Percentiles rank a stretch among this genome's conserved stretches.
phyloP scores from a whole-genome alignment of 2,329 filamentous ascomycete species.

The Alternaria sp. region DNA sequence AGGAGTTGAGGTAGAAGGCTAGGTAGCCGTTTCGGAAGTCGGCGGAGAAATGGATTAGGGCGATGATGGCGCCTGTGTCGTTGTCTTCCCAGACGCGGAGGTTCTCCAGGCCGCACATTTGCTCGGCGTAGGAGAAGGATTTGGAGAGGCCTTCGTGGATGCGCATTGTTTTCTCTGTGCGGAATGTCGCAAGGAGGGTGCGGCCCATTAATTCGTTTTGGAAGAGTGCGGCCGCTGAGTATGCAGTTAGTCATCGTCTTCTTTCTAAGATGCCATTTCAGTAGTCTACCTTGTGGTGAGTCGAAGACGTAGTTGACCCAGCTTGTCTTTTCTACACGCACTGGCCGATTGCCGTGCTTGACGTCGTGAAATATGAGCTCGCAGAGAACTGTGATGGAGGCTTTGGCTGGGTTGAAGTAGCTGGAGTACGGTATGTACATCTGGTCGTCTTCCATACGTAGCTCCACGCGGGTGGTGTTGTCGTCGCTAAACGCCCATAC shows the following conservation, averaged over 20 bases:
- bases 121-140: conserved; percentile 54
- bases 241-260: conserved; percentile 1
- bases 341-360: conserved; percentile 40
- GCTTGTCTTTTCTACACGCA: conserved; percentile 47
- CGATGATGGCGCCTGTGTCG: conserved; percentile 51
- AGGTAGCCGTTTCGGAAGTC: conserved; percentile 54
- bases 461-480: conserved; percentile 50
- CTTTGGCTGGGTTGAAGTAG: conserved; percentile 54
- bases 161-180: conserved; percentile 53
- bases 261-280: background rate
- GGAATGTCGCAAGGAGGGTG: conserved; percentile 51
- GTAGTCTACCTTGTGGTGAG: conserved; percentile 30
- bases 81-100: conserved; percentile 56
- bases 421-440: conserved; percentile 55
- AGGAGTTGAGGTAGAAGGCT: conserved; percentile 54
- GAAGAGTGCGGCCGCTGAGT: conserved; percentile 46
- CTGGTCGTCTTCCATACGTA: conserved; percentile 50
- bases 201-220: conserved; percentile 56
- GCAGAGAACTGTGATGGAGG: conserved; percentile 49
- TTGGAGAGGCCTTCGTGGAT: conserved; percentile 52
- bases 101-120: conserved; percentile 57
- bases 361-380: conserved; percentile 50
- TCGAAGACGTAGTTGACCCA: conserved; percentile 57
- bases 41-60: conserved; percentile 53
- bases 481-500: conserved; percentile 56